Evolutionary conservation across 345 rosid species (phyloP), one percentile per base, ranked within the genome.

Genomic region (Brassica carinata): DNA sequence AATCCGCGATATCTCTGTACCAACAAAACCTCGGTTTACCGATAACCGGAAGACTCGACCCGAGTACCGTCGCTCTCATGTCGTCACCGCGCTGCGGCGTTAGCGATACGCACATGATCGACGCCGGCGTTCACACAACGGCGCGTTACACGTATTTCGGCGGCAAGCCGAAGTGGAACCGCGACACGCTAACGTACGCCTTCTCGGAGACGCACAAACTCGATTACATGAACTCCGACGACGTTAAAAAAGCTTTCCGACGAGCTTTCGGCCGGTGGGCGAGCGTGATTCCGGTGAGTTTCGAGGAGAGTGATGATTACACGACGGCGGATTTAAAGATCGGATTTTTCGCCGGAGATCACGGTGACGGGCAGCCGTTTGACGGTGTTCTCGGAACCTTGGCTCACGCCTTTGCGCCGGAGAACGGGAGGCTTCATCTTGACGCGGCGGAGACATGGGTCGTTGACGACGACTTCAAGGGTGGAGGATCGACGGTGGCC

Each of bases 391-490:
- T 91, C 5, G 97, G 98, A 31, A 92, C 94, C 27, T 76, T 93
- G 73, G 98, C 88, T 3, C 98, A 95, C 80, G 94, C 98, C 2
- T 95, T 93, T 73, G 89, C 98, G 26, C 99, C 98, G 34, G 90
- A 88, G 71, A 91, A 88, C 71, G 99, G 99, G 71, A 80, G 92
- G 83, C 77, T 93, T 34, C 99, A 93, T 81, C 82, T 93, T 0
- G 99, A 95, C 75, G 91, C 85, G 57, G 91, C 88, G 5, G 99
- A 93, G 71, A 90, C 85, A 7, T 95, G 98, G 99, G 83, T 88
- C 29, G 77, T 91, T 10, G 91, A 90, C 36, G 87, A 90, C n/a
- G 81, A 73, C 14, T 67, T 59, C 55, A 86, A 61, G 34, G 86
- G 64, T 23, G 1, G 11, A 23, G 64, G 79, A 75, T 93, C 94